Evolutionary conservation across 176 grass and related monocot genomes (phyloP).

Genomic region (Oryza officinalis): DNA sequence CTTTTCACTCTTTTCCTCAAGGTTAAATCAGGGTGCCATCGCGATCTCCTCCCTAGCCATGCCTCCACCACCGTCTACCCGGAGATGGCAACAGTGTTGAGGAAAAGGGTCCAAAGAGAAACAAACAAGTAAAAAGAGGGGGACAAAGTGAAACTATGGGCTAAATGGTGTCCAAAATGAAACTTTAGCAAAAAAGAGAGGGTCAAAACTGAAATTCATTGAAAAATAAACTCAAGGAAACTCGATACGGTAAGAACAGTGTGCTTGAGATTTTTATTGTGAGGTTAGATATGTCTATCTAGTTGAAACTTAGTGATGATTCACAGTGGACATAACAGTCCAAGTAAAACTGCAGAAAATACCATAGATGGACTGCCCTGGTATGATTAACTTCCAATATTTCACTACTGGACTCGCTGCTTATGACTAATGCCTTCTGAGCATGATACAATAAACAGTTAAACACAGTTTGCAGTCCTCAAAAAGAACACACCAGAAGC

Average conservation of each 20-base stretch:
- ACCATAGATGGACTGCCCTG: not conserved
- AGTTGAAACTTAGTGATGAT: constrained; percentile 30
- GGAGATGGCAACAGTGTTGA: not conserved
- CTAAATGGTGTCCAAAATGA: not conserved
- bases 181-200: not conserved
- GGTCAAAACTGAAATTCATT: not conserved
- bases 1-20: not conserved
- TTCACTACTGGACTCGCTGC: constrained; percentile 20
- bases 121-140: not conserved
- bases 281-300: constrained; percentile 27
- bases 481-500: constrained; percentile 30
- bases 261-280: constrained; percentile 6
- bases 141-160: not conserved
- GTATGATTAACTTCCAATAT: constrained; percentile 16
- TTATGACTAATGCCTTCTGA: constrained; percentile 14
- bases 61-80: not conserved
- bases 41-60: not conserved
- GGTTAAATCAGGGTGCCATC: not conserved
- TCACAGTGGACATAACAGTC: constrained; percentile 22
- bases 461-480: constrained; percentile 32
- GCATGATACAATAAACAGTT: constrained; percentile 34
- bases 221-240: constrained; percentile 10
- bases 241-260: not conserved
- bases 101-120: not conserved
- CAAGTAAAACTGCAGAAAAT: constrained; percentile 26